A percentile compares a stretch with the other conserved stretches of the same genome.
phyloP scores from a whole-genome alignment of 257 asterid species.

The Capsicum chinense region DNA sequence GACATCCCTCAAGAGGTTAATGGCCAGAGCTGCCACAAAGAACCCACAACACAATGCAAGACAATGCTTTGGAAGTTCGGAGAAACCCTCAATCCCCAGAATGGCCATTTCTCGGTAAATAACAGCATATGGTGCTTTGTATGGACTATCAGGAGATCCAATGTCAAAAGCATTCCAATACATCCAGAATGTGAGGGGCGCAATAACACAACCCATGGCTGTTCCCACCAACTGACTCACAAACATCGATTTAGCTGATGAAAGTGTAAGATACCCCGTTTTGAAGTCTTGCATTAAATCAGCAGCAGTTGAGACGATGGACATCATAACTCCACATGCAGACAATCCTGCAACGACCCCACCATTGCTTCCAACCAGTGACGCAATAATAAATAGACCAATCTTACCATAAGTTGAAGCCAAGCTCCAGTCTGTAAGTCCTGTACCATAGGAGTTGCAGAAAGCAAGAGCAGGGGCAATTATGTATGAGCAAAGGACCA shows the following conservation, averaged over 20 bases:
- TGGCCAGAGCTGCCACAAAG: constrained; percentile 70
- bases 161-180: constrained; percentile 92
- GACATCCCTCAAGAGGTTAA: constrained; percentile 73
- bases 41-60: constrained; percentile 73
- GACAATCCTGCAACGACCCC: constrained; percentile 92
- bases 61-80: constrained; percentile 92
- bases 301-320: constrained; percentile 95
- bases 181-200: constrained; percentile 96
- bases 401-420: constrained; percentile 92
- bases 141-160: constrained; percentile 93
- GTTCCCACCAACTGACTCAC: constrained; percentile 93
- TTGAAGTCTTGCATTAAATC: constrained; percentile 96
- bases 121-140: constrained; percentile 93
- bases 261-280: constrained; percentile 81
- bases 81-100: constrained; percentile 88
- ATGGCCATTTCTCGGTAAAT: constrained; percentile 94
- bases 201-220: constrained; percentile 92
- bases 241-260: constrained; percentile 96
- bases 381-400: constrained; percentile 87
- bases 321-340: constrained; percentile 97
- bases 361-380: constrained; percentile 78
- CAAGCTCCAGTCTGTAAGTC: constrained; percentile 94
- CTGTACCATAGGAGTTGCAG: constrained; percentile 94
- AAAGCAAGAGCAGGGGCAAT: constrained; percentile 97
- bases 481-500: constrained; percentile 84